phyloP scores from a whole-genome alignment of 192 early-diverging fungal genomes.

The Umbelopsis sp. region DNA sequence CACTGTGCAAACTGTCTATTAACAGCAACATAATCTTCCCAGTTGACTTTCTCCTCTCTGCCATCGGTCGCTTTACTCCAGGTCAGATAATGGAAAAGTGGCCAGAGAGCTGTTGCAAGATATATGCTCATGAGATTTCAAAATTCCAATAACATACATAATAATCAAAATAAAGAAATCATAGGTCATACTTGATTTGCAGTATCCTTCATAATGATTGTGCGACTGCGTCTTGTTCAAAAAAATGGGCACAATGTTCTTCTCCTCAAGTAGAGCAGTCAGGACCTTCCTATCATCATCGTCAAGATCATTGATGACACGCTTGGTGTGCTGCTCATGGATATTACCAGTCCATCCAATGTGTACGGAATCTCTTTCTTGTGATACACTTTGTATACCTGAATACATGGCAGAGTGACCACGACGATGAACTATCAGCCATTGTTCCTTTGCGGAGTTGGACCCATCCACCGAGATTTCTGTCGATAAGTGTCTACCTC shows the following conservation, averaged over 20 bases:
- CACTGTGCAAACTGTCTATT: constrained; percentile 78
- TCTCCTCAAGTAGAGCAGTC: constrained; percentile 48
- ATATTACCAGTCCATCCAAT: constrained; percentile 77
- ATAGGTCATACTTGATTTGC: constrained; percentile 75
- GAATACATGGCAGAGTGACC: constrained; percentile 92
- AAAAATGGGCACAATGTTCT: constrained; percentile 77
- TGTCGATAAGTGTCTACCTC: neutral
- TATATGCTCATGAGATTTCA: neutral
- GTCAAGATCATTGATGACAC: constrained; percentile 52
- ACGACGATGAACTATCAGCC: constrained; percentile 45
- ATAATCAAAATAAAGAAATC: too few species aligned
- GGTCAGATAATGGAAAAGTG: constrained; percentile 92
- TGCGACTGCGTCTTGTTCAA: constrained; percentile 68
- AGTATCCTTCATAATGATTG: constrained; percentile 97
- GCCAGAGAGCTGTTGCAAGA: constrained; percentile 81
- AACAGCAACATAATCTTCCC: constrained; percentile 80
- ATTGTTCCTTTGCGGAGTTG: constrained; percentile 16
- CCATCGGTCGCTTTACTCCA: constrained; percentile 77
- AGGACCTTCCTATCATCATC: constrained; percentile 57
- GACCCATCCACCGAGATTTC: neutral
- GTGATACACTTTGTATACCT: constrained; percentile 70
- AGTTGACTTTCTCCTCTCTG: constrained; percentile 63
- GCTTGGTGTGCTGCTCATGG: constrained; percentile 54
- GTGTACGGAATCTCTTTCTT: constrained; percentile 62
- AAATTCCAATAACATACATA: neutral